Base-by-base conservation (phyloP, 495 filamentous ascomycete genomes). In the Talaromyces thailandensis region DNA sequence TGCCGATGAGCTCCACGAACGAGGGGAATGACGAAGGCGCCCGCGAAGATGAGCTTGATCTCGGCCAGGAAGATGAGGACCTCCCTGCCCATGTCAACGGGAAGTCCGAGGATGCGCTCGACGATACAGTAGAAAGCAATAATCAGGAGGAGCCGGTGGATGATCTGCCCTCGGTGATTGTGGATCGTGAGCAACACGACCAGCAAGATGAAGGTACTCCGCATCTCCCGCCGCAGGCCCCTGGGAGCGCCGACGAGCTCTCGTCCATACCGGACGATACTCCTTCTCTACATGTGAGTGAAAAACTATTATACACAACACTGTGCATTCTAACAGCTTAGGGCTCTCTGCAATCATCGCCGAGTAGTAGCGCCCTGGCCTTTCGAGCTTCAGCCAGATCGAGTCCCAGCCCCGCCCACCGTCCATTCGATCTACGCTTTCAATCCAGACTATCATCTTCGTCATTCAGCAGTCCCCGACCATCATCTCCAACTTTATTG, bases 351-450 rank as follows among this genome's bases (percentile, higher is more conserved):
- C 72, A 85, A 29, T 97, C 93, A 55, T 93, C 91, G 6, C 84
- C 82, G 37, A 84, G 84, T 32, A 91, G 90, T 69, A 90, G 81
- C 64, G 75, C 76, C 45, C 75, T 82, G 45, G 76, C 76, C 8
- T 71, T 79, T 56, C 79, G 76, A 68, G 68, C 69, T 63, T 83
- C 80, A 64, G 76, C 79, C 57, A 71, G 79, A 62, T 67, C 72
- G 48, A 83, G 79, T 61, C 89, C 87, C 16, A 91, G 88, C 21
- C 90, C 90, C 8, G 91, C 91, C 12, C 87, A 96, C 64, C 82
- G 92, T 68, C 94, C 94, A 9, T 98, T 98, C 69, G 94, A 98
- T 67, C 84, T 92, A 65, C 85, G 95, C 24, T 98, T 98, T 74
- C 90, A 94, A 68, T 92, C 95, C 26, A 88, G 92, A 50, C 80